phyloP scores from a whole-genome alignment of 352 stramenopile species.

The Phytophthora syringae region DNA sequence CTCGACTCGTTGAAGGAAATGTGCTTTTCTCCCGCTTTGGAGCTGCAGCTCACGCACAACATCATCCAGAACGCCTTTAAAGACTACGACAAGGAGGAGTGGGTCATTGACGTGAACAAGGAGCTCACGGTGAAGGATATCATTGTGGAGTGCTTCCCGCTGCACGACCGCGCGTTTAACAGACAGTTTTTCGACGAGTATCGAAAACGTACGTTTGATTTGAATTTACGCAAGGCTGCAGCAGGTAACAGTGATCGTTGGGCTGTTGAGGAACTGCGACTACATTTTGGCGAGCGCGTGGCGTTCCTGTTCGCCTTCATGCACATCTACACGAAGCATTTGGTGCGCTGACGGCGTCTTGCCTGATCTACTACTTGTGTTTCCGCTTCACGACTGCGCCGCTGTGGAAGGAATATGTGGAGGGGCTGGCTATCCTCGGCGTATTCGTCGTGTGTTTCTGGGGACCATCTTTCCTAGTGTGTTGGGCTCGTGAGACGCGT shows the following conservation, averaged over 20 bases:
- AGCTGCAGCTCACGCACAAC: slow-evolving; percentile 89
- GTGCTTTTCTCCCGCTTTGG: slow-evolving; percentile 85
- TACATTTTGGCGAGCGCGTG: slow-evolving; percentile 90
- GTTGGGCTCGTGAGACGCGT: slow-evolving; percentile 87
- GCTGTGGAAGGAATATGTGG: slow-evolving; percentile 78
- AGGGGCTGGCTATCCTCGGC: slow-evolving; percentile 71
- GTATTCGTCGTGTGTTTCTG: slow-evolving; percentile 83
- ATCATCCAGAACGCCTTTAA: slow-evolving; percentile 89
- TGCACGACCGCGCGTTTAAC: slow-evolving; percentile 89
- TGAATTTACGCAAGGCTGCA: slow-evolving; percentile 69
- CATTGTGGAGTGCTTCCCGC: slow-evolving; percentile 81
- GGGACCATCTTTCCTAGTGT: slow-evolving; percentile 83
- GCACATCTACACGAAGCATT: slow-evolving; percentile 91
- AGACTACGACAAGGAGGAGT: slow-evolving; percentile 90
- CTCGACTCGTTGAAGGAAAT: slow-evolving; percentile 82
- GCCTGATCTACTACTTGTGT: slow-evolving; percentile 78
- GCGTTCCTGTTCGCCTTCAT: slow-evolving; percentile 91
- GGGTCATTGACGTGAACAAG: slow-evolving; percentile 87
- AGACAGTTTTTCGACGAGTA: slow-evolving; percentile 90
- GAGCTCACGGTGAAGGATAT: slow-evolving; percentile 80
- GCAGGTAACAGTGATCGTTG: slow-evolving; percentile 84
- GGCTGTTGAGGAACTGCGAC: slow-evolving; percentile 84
- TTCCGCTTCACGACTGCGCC: slow-evolving; percentile 66
- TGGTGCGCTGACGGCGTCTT: slow-evolving; percentile 69
- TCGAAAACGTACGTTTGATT: slow-evolving; percentile 80